Base-by-base conservation (phyloP, 176 grass and related monocot genomes). In the Oryza meyeriana region DNA sequence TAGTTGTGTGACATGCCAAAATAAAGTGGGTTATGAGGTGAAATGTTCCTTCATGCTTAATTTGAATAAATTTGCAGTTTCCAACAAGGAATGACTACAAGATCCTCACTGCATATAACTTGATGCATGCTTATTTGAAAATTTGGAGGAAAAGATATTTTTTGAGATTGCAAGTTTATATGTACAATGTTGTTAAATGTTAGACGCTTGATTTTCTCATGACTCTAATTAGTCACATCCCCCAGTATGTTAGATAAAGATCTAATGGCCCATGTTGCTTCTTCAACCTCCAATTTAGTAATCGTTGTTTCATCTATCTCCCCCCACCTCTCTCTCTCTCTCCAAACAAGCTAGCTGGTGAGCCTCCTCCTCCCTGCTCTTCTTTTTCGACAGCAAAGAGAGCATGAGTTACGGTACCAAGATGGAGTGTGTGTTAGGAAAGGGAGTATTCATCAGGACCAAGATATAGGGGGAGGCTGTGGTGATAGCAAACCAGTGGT, bases 1-100 rank as follows among this genome's bases (percentile, higher is more conserved):
- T 34, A 80, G 66, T 40, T 30, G 48, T 28, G 12, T 52, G 78
- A 55, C 28, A 58, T 71, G 33, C 16, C 45, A 80, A 70, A 80
- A n/a, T n/a, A n/a, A n/a, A 22, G 65, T 13, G 14, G 28, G 12
- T 12, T 39, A 25, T 9, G 26, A 32, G 11, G 12, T 57, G 45
- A 57, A 24, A 34, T 24, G 48, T 34, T 48, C 29, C 29, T 75
- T 9, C 55, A 25, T 59, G 55, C 1, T 25, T 59, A 22, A n/a
- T 59, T 59, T 59, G 8, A 59, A 59, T 59, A 59, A n/a, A 59
- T 59, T 10, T 59, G 4, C 50, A 55, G 50, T 22, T 55, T n/a
- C 20, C 50, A 55, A 55, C 20, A 55, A n/a, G 50, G 18, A 55
- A 55, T 55, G 50, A 55, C 50, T 22, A 55, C 17, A 55, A 55